A percentile compares a stretch with the other conserved stretches of the same genome.
Conservation (phyloP, 495 filamentous ascomycete genomes). For the Neurospora sp. region DNA sequence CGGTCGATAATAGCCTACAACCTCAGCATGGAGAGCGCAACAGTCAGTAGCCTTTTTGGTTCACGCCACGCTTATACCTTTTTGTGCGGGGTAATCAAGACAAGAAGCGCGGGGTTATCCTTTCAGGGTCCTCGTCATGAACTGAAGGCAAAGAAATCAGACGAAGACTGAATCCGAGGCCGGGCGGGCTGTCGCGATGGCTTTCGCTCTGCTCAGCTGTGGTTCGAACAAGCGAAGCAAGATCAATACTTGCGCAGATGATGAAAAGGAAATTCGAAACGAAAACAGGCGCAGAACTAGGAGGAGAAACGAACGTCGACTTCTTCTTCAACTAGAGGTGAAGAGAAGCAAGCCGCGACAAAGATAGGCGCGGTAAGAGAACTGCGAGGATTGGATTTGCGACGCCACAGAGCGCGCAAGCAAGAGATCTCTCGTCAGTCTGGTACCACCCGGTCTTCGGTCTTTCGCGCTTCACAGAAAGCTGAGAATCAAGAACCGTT, state of each 20-base stretch:
- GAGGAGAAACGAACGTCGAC: background rate
- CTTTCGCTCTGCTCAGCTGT: background rate
- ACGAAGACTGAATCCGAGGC: background rate
- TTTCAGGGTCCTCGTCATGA: background rate
- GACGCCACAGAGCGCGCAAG: background rate
- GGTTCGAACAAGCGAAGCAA: background rate
- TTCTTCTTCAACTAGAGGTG: background rate
- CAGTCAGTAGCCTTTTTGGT: background rate
- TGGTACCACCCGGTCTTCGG: background rate
- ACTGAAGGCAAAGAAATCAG: background rate
- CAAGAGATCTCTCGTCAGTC: background rate
- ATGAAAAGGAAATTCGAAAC: background rate
- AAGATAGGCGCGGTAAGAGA: background rate
- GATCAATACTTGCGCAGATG: background rate
- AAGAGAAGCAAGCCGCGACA: background rate
- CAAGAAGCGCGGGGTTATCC: background rate
- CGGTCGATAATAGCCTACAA: background rate
- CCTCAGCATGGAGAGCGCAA: conserved; percentile 1
- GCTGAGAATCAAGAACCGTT: background rate
- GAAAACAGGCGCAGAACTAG: background rate
- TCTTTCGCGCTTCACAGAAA: background rate
- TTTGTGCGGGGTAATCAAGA: background rate
- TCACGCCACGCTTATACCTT: background rate
- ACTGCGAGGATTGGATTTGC: background rate
- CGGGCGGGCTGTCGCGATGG: background rate